Conservation (phyloP, 192 early-diverging fungal genomes). For the Paraglomus brasilianum region DNA sequence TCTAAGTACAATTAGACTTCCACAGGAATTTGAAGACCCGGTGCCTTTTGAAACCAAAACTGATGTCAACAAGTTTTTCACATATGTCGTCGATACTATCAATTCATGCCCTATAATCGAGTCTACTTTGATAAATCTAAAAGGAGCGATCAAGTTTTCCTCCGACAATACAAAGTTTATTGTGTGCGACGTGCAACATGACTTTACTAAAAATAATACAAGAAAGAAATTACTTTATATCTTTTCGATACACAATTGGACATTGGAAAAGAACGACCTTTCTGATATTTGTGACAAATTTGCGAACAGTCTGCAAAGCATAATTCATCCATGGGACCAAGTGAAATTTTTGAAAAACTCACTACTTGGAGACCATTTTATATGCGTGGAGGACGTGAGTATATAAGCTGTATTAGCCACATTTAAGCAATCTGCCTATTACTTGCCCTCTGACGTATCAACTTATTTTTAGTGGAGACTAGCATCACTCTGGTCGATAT, state of each 20-base stretch:
- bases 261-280: not conserved
- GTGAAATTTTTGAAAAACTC: constrained; percentile 4
- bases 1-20: constrained; percentile 5
- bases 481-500: constrained; percentile 12
- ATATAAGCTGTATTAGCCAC: too few relatives aligned
- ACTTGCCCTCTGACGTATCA: not conserved
- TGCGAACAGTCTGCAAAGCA: not conserved
- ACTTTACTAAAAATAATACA: not conserved
- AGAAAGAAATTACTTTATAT: constrained; percentile 5
- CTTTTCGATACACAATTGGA: constrained; percentile 1
- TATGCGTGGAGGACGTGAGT: constrained; percentile 8
- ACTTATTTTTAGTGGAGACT: constrained; percentile 7
- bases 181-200: constrained; percentile 1
- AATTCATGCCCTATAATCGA: not conserved
- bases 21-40: not conserved
- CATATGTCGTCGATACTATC: not conserved
- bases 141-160: constrained; percentile 14
- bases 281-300: not conserved
- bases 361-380: constrained; percentile 6
- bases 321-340: constrained; percentile 8
- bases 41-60: not conserved
- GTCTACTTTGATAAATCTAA: constrained; percentile 5
- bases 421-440: too few relatives aligned
- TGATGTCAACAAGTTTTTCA: not conserved
- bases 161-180: not conserved